phyloP scores from a whole-genome alignment of 352 stramenopile species.

The Globisporangium heterothallicum region DNA sequence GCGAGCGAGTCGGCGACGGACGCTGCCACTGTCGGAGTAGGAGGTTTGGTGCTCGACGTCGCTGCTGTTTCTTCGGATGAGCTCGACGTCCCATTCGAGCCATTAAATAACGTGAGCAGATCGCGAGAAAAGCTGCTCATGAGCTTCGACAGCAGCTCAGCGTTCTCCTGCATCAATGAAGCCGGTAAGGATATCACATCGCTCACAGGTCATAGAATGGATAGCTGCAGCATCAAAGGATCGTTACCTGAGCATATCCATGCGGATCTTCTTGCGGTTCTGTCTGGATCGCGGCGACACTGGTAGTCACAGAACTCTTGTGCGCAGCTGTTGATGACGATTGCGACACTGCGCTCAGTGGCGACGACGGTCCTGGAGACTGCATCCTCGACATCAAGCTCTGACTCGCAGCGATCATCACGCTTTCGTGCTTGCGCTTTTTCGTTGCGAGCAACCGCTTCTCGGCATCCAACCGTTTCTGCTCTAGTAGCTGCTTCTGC shows the following conservation, averaged over 20 bases:
- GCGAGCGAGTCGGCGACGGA: too few relatives aligned
- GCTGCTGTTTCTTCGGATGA: neutral
- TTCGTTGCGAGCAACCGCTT: constrained; percentile 58
- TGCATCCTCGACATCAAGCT: constrained; percentile 18
- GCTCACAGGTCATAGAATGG: neutral
- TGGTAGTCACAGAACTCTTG: neutral
- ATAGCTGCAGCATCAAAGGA: neutral
- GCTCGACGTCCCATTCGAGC: neutral
- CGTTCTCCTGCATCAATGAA: constrained; percentile 26
- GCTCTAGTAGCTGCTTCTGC: constrained; percentile 47
- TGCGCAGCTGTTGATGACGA: constrained; percentile 16
- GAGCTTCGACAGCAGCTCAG: constrained; percentile 31
- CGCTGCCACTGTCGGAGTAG: constrained; percentile 5
- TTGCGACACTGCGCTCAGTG: too few relatives aligned
- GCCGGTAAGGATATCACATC: neutral
- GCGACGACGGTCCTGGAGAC: too few relatives aligned
- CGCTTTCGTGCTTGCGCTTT: constrained; percentile 53
- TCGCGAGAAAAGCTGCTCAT: constrained; percentile 24
- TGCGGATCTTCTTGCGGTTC: constrained; percentile 10
- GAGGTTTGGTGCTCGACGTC: neutral
- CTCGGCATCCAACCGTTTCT: constrained; percentile 64
- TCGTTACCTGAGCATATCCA: constrained; percentile 9
- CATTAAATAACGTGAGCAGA: constrained; percentile 16
- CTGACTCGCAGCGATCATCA: constrained; percentile 46
- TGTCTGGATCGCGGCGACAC: constrained; percentile 29